Base-by-base conservation (phyloP, 805 yeast genomes). In the Lachancea waltii region DNA sequence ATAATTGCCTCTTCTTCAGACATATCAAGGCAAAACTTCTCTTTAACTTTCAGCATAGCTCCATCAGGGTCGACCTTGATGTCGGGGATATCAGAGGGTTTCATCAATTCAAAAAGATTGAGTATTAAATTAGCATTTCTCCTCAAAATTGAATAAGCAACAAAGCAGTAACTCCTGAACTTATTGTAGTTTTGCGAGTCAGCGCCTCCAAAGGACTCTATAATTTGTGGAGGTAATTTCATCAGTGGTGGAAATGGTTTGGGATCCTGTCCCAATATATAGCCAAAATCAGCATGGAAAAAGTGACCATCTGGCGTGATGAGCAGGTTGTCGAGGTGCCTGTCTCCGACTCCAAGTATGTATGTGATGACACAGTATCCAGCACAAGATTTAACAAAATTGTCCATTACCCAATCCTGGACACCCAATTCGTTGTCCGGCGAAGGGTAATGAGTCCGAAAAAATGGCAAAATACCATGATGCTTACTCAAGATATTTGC, bases 211-310 rank as follows among this genome's bases (percentile, higher is more conserved):
- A 92, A 92, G 0, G 97, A 97, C 48, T 92, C 98, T 29, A 92
- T 84, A 13, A 92, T 82, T 61, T 92, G 98, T 29, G 92, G 92
- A 0, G 98, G 98, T 26, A 92, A 66, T 55, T 92, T 92, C 97
- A 92, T 92, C 64, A 90, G 70, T 1, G 99, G 99, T 10, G 99
- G 97, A 63, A 92, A 92, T 10, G 97, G 97, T 58, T 92, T 92
- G 2, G 99, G 99, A 59, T 92, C 99, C 37, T 89, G 80, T 0
- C 99, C 99, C 38, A 92, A 65, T 35, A 92, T 90, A 54, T 92
- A 92, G 1, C 99, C 99, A 60, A 85, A 92, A 62, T 92, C 99
- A 1, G 95, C 97, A 62, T 92, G 99, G 75, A 95, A 90, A 57
- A 92, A 92, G 50, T 79, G 85, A 2, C 94, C 81, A 72, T 90